These are phyloP conservation scores for Candida nonsorbophila DNA, from an alignment of 805 yeast genomes.

Conservation along the genomic window DNA sequence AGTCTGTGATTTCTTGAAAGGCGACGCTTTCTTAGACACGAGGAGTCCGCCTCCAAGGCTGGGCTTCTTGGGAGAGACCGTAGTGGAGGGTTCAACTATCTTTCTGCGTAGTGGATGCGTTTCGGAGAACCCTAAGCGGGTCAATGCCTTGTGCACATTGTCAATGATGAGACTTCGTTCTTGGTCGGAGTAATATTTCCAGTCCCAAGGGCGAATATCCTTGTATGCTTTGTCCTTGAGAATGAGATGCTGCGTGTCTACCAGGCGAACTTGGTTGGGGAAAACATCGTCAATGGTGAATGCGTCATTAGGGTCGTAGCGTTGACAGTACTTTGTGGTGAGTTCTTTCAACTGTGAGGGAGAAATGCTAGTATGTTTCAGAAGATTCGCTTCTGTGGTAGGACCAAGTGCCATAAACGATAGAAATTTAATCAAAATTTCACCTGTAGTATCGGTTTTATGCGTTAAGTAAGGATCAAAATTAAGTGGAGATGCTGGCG, in stretches of 20 bases:
- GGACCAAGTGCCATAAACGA: constrained; percentile 49
- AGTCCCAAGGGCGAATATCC: constrained; percentile 33
- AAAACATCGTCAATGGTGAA: constrained; percentile 25
- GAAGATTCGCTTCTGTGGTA: constrained; percentile 15
- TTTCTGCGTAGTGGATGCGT: constrained; percentile 38
- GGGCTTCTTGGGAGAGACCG: constrained; percentile 3
- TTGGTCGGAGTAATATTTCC: constrained; percentile 23
- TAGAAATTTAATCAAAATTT: constrained; percentile 22
- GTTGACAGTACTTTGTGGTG: constrained; percentile 22
- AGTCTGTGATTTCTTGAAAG: constrained; percentile 12
- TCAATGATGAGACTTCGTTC: constrained; percentile 27
- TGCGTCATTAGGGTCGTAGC: constrained; percentile 24
- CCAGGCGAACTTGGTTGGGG: constrained; percentile 11
- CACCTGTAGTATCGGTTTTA: constrained; percentile 4
- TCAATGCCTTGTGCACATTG: constrained; percentile 33
- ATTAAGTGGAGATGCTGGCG: constrained; percentile 10
- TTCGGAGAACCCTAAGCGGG: constrained; percentile 36
- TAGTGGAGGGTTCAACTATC: constrained; percentile 12
- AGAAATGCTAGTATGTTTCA: too few species aligned
- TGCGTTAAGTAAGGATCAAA: constrained; percentile 9
- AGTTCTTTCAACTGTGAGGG: constrained; percentile 6
- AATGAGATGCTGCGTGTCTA: constrained; percentile 11
- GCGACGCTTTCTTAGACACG: constrained; percentile 6
- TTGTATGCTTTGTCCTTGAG: constrained; percentile 38
- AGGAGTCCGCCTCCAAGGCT: constrained; percentile 15